These are phyloP conservation scores for Cryomyces antarcticus DNA, from an alignment of 495 filamentous ascomycete species.

Conservation along the genomic window DNA sequence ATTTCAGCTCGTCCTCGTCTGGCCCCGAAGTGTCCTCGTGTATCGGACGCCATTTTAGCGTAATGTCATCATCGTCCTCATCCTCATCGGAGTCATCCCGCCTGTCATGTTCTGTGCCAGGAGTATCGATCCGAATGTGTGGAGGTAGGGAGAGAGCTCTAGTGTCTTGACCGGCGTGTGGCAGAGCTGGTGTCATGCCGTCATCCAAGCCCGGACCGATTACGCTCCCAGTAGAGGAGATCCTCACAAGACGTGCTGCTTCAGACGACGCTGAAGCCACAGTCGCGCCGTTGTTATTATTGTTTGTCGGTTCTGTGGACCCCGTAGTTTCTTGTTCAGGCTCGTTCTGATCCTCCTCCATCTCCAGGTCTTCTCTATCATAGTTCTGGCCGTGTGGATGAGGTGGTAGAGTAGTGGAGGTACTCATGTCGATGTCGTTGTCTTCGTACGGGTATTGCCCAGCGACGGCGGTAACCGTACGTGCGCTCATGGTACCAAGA, in stretches of 20 bases:
- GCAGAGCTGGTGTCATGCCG: background rate
- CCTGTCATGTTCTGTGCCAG: background rate
- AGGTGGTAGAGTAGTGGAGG: constrained; percentile 8
- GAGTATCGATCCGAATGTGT: background rate
- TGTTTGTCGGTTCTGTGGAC: background rate
- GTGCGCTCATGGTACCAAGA: too few species aligned
- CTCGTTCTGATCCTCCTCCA: constrained; percentile 3
- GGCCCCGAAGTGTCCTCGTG: constrained; percentile 34
- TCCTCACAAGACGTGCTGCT: background rate
- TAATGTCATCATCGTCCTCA: constrained; percentile 10
- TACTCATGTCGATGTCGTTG: constrained; percentile 12
- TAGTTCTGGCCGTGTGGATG: constrained; percentile 13
- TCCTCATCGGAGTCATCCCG: constrained; percentile 1
- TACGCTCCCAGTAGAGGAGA: background rate
- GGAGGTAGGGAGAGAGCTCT: background rate
- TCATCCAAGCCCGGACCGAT: background rate
- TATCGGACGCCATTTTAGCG: constrained; percentile 15
- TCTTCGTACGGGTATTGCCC: too few species aligned
- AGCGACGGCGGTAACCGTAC: too few species aligned
- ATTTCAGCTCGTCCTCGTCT: constrained; percentile 37
- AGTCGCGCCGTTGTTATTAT: background rate
- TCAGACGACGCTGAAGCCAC: background rate
- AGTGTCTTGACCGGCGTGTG: background rate
- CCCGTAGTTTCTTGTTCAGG: background rate
- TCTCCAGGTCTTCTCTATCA: constrained; percentile 10